Evolutionary conservation across 2,329 filamentous ascomycete species (phyloP).

Genomic region (Scedosporium apiospermum): DNA sequence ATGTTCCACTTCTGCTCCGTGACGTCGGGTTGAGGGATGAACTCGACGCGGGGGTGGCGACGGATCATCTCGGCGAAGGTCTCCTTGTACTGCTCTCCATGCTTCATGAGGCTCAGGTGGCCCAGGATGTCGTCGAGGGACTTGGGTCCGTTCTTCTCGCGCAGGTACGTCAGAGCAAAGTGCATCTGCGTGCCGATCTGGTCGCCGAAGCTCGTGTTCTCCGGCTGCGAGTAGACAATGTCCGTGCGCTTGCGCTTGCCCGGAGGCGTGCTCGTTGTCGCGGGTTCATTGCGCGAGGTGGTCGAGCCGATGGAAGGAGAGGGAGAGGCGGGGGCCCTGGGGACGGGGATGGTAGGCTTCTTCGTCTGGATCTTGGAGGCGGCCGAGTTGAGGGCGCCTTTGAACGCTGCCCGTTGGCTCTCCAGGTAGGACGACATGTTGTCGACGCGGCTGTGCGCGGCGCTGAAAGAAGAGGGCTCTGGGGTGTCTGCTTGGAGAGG

Average conservation of each 20-base stretch:
- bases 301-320: slow-evolving; percentile 47
- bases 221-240: slow-evolving; percentile 65
- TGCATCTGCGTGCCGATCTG: slow-evolving; percentile 82
- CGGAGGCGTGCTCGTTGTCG: slow-evolving; percentile 37
- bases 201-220: slow-evolving; percentile 63
- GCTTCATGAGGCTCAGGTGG: slow-evolving; percentile 64
- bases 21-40: slow-evolving; percentile 45
- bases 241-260: slow-evolving; percentile 48
- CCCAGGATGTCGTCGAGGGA: slow-evolving; percentile 68
- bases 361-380: slow-evolving; percentile 52
- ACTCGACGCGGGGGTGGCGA: slow-evolving; percentile 50
- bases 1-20: slow-evolving; percentile 57
- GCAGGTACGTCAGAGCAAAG: slow-evolving; percentile 77
- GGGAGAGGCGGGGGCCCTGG: slow-evolving; percentile 42
- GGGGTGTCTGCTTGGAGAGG: too few species aligned
- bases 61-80: slow-evolving; percentile 60
- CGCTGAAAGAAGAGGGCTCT: too few species aligned
- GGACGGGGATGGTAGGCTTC: slow-evolving; percentile 27
- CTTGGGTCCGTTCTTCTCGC: slow-evolving; percentile 60
- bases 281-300: slow-evolving; percentile 37
- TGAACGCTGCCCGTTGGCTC: slow-evolving; percentile 54
- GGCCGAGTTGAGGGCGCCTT: slow-evolving; percentile 51
- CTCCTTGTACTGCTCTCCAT: slow-evolving; percentile 51
- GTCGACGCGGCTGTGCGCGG: slow-evolving; percentile 5
- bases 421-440: slow-evolving; percentile 56